A percentile compares a stretch with the other conserved stretches of the same genome.
Evolutionary conservation across 2,329 filamentous ascomycete species (phyloP).

Genomic region (Berkeleyomyces basicola): DNA sequence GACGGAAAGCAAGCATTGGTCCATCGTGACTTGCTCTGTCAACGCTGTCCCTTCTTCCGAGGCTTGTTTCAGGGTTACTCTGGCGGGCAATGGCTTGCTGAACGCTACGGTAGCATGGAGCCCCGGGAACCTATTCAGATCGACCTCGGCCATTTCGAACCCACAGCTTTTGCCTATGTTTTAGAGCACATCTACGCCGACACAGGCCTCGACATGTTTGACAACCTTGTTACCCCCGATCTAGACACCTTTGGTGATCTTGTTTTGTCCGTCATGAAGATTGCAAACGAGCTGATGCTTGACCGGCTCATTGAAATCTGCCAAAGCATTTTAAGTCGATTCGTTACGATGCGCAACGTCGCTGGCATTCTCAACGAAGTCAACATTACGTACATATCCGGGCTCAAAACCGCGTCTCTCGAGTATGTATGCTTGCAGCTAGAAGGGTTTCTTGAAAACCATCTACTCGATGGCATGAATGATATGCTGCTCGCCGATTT

Average conservation of each 20-base stretch:
- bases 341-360: conserved; percentile 75
- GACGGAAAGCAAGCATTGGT: conserved; percentile 53
- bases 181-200: conserved; percentile 74
- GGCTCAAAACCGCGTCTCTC: conserved; percentile 75
- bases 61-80: conserved; percentile 82
- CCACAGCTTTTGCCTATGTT: conserved; percentile 59
- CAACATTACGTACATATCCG: conserved; percentile 62
- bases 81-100: conserved; percentile 65
- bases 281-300: conserved; percentile 90
- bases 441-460: conserved; percentile 82
- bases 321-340: conserved; percentile 65
- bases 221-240: conserved; percentile 51
- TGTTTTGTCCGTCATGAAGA: conserved; percentile 77
- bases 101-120: conserved; percentile 28
- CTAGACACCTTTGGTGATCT: conserved; percentile 76
- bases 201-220: conserved; percentile 62
- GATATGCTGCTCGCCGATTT: conserved; percentile 67
- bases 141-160: conserved; percentile 67
- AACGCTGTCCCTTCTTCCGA: conserved; percentile 82
- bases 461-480: conserved; percentile 71
- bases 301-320: conserved; percentile 81
- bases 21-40: conserved; percentile 66
- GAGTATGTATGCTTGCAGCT: conserved; percentile 87
- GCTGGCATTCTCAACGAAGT: conserved; percentile 73
- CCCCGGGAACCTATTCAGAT: conserved; percentile 38